phyloP scores from a whole-genome alignment of 352 stramenopile genomes.

The Pythium angustatum region DNA sequence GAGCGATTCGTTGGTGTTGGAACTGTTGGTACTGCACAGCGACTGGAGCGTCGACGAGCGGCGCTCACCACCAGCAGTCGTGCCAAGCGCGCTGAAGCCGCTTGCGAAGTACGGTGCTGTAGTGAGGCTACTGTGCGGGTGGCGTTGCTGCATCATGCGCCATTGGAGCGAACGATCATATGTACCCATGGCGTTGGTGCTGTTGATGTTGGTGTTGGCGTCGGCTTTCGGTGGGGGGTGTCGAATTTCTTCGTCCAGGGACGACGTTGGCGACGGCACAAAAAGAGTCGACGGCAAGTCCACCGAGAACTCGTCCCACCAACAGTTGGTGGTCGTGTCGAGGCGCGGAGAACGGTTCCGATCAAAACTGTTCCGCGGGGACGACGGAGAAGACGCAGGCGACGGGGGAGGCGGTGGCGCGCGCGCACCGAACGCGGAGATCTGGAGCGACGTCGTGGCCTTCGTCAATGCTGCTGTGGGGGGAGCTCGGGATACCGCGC shows the following conservation, averaged over 20 bases:
- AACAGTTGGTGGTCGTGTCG: constrained; percentile 5
- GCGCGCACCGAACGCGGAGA: constrained; percentile 11
- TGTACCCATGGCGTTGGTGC: constrained; percentile 41
- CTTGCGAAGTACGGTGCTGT: constrained; percentile 18
- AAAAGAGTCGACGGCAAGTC: constrained; percentile 8
- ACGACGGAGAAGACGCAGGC: neutral
- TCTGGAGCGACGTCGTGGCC: constrained; percentile 23
- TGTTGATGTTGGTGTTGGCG: neutral
- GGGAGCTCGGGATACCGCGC: neutral
- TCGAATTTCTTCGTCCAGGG: neutral
- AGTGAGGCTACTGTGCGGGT: constrained; percentile 30
- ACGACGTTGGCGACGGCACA: constrained; percentile 16
- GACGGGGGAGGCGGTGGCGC: neutral
- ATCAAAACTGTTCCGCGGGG: neutral
- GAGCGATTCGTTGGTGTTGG: neutral
- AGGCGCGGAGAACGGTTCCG: neutral
- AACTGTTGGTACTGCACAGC: constrained; percentile 2
- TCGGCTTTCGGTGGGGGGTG: neutral
- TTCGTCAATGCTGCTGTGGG: neutral
- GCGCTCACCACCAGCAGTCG: constrained; percentile 1
- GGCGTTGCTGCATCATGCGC: constrained; percentile 45
- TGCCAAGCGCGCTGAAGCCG: constrained; percentile 16
- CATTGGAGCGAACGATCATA: constrained; percentile 58
- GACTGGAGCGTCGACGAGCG: constrained; percentile 7
- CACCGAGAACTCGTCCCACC: constrained; percentile 21